phyloP scores from a whole-genome alignment of 176 grass and related monocot genomes.

The Typha latifolia region DNA sequence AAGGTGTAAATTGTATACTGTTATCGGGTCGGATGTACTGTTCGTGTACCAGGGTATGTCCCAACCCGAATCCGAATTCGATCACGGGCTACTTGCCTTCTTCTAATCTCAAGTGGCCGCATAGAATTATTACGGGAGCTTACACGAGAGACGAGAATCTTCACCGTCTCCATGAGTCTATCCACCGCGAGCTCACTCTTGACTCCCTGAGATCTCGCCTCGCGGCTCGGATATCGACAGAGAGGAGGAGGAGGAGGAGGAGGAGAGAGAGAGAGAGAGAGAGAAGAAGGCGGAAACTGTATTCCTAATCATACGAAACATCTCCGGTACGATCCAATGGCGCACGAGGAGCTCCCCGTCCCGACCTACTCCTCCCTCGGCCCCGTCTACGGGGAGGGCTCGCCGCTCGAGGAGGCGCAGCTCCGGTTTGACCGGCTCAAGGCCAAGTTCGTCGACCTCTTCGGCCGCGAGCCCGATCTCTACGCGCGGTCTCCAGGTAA shows the following conservation, averaged over 20 bases:
- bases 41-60: too few relatives aligned
- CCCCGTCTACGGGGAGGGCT: slow-evolving; percentile 58
- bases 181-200: too few relatives aligned
- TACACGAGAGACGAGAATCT: too few relatives aligned
- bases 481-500: slow-evolving; percentile 81
- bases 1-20: too few relatives aligned
- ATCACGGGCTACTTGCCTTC: too few relatives aligned
- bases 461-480: slow-evolving; percentile 40
- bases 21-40: too few relatives aligned
- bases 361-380: slow-evolving; percentile 58
- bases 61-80: too few relatives aligned
- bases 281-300: neutral
- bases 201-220: neutral
- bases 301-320: too few relatives aligned
- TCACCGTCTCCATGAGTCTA: too few relatives aligned
- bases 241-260: neutral
- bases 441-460: slow-evolving; percentile 53
- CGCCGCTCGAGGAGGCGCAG: slow-evolving; percentile 67
- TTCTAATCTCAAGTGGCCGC: too few relatives aligned
- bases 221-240: neutral
- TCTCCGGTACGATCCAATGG: neutral
- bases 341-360: slow-evolving; percentile 37
- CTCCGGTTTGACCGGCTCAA: slow-evolving; percentile 64
- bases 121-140: too few relatives aligned
- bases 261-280: slow-evolving; percentile 4